phyloP scores from a whole-genome alignment of 2,329 filamentous ascomycete species.

The Septoria linicola region DNA sequence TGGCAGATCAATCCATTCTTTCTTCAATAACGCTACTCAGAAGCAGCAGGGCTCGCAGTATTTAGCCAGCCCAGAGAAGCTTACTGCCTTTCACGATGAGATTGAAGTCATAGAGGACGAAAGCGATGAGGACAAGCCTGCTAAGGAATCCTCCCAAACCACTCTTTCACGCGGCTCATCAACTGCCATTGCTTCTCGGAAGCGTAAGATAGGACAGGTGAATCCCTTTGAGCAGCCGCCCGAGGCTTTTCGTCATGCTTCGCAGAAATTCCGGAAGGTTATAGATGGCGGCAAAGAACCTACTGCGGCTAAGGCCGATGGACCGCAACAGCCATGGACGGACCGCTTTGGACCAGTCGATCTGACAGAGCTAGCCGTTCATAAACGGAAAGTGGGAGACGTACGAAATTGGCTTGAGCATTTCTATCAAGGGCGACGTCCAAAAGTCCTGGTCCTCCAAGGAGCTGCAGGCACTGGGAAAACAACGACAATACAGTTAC shows the following conservation, averaged over 20 bases:
- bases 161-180: slow-evolving; percentile 36
- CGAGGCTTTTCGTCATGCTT: slow-evolving; percentile 26
- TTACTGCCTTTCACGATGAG: slow-evolving; percentile 30
- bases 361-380: slow-evolving; percentile 83
- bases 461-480: slow-evolving; percentile 91
- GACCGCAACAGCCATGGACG: slow-evolving; percentile 76
- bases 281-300: slow-evolving; percentile 38
- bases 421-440: slow-evolving; percentile 59
- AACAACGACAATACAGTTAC: slow-evolving; percentile 77
- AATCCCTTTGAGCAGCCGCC: slow-evolving; percentile 21
- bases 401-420: slow-evolving; percentile 79
- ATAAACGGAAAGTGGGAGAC: slow-evolving; percentile 90
- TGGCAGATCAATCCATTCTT: slow-evolving; percentile 48
- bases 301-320: slow-evolving; percentile 34
- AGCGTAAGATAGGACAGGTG: slow-evolving; percentile 34
- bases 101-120: slow-evolving; percentile 38
- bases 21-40: slow-evolving; percentile 49
- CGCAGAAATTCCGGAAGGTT: slow-evolving; percentile 49
- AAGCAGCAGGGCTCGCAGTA: slow-evolving; percentile 40
- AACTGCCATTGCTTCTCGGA: slow-evolving; percentile 37
- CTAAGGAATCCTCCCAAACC: slow-evolving; percentile 16
- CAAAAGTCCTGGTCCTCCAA: slow-evolving; percentile 63
- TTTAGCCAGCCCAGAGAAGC: slow-evolving; percentile 43
- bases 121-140: slow-evolving; percentile 31
- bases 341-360: slow-evolving; percentile 75